Percentiles rank a stretch among this genome's conserved stretches.
Conservation (phyloP, 2,329 filamentous ascomycete genomes). For the Chlorencoelia australis region DNA sequence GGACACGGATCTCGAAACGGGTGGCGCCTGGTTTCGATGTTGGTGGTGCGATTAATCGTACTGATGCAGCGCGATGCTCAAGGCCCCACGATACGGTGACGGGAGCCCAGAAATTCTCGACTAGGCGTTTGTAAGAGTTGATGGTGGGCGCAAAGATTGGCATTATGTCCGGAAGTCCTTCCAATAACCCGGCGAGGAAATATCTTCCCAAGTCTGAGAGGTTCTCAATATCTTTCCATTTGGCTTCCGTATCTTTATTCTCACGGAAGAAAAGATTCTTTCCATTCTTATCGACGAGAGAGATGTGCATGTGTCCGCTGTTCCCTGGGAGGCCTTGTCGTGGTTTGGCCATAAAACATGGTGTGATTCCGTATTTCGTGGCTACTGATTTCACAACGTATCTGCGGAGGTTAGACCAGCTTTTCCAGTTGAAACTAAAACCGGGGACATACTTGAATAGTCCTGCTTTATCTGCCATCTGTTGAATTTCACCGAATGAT, state of each 20-base stretch:
- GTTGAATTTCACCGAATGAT: slow-evolving; percentile 75
- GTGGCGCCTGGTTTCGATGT: slow-evolving; percentile 78
- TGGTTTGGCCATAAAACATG: slow-evolving; percentile 98
- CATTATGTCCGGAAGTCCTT: slow-evolving; percentile 91
- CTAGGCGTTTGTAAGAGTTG: slow-evolving; percentile 95
- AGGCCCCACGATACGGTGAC: slow-evolving; percentile 96
- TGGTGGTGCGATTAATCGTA: slow-evolving; percentile 82
- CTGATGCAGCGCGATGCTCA: slow-evolving; percentile 86
- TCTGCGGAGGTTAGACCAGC: slow-evolving; percentile 28
- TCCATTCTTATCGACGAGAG: slow-evolving; percentile 68
- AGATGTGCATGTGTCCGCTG: slow-evolving; percentile 92
- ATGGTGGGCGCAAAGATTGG: slow-evolving; percentile 87
- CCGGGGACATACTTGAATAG: slow-evolving; percentile 65
- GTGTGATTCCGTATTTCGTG: slow-evolving; percentile 80
- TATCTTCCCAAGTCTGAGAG: slow-evolving; percentile 84
- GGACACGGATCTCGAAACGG: slow-evolving; percentile 84
- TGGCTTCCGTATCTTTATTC: slow-evolving; percentile 57
- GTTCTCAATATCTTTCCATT: slow-evolving; percentile 64
- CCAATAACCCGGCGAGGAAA: slow-evolving; percentile 83
- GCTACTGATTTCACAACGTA: slow-evolving; percentile 85
- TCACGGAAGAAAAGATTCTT: slow-evolving; percentile 78
- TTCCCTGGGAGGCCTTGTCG: slow-evolving; percentile 85
- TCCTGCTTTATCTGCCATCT: slow-evolving; percentile 86
- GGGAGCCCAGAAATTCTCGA: slow-evolving; percentile 98
- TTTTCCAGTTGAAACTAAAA: neutral